Conservation (phyloP, 805 yeast genomes). For the Teunomyces pallodes region DNA sequence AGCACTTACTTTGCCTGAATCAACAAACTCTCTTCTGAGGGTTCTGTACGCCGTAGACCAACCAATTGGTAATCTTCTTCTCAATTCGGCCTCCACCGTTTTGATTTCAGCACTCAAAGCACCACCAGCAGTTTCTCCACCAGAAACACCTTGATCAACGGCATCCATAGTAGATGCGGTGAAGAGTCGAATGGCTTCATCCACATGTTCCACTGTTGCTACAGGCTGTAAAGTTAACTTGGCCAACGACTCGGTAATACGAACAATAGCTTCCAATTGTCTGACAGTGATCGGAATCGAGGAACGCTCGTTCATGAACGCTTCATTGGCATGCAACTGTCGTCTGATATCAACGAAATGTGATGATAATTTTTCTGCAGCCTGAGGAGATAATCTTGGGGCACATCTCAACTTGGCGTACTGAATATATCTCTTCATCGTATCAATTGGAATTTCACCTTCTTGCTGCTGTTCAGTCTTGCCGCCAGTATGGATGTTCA, state of each 20-base stretch:
- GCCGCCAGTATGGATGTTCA: conserved; percentile 89
- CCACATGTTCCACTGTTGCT: conserved; percentile 86
- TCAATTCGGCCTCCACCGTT: conserved; percentile 77
- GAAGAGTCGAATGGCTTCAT: conserved; percentile 90
- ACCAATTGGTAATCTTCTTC: conserved; percentile 91
- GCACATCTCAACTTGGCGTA: conserved; percentile 91
- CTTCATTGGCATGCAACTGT: conserved; percentile 76
- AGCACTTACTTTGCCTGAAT: conserved; percentile 56
- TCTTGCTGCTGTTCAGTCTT: conserved; percentile 44
- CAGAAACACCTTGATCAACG: conserved; percentile 61
- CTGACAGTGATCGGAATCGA: conserved; percentile 96
- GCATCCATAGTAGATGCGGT: conserved; percentile 98
- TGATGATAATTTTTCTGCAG: conserved; percentile 84
- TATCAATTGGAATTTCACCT: conserved; percentile 85
- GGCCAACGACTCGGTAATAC: conserved; percentile 93
- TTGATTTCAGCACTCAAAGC: conserved; percentile 69
- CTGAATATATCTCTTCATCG: conserved; percentile 88
- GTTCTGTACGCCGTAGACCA: conserved; percentile 91
- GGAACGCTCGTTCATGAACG: conserved; percentile 80
- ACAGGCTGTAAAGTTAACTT: conserved; percentile 79
- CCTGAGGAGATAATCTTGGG: conserved; percentile 84
- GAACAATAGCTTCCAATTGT: conserved; percentile 94
- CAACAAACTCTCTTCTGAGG: conserved; percentile 77
- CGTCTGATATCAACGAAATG: conserved; percentile 90
- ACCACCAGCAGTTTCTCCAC: conserved; percentile 43